A percentile compares a stretch with the other conserved stretches of the same genome.
These are phyloP conservation scores for Fusarium fujikuroi DNA, from an alignment of 2,329 filamentous ascomycete genomes.

Conservation along the genomic window DNA sequence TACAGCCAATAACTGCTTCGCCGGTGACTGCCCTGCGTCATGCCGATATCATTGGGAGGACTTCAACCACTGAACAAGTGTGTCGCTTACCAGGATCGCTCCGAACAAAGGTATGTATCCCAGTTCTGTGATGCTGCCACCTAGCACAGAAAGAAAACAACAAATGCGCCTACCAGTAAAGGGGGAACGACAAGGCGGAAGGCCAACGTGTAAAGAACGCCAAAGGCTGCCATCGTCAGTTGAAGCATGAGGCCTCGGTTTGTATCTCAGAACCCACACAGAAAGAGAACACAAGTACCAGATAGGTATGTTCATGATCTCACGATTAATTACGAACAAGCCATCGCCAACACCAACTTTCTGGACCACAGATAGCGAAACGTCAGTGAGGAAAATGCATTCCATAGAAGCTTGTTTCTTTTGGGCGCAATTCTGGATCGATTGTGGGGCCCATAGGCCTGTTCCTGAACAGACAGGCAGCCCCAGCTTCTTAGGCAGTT, in stretches of 20 bases:
- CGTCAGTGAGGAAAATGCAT: slow-evolving; percentile 7
- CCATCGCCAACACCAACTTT: slow-evolving; percentile 12
- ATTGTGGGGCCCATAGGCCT: slow-evolving; percentile 23
- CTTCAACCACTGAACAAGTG: slow-evolving; percentile 8
- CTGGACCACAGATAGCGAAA: background rate
- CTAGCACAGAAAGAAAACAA: background rate
- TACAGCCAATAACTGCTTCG: slow-evolving; percentile 30
- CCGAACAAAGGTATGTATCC: slow-evolving; percentile 14
- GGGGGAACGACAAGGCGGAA: background rate
- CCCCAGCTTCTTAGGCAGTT: background rate
- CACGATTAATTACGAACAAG: background rate
- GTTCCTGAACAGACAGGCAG: slow-evolving; percentile 18
- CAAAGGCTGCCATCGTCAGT: background rate
- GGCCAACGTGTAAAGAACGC: background rate
- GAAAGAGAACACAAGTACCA: background rate
- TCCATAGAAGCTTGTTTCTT: background rate
- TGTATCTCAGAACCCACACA: background rate
- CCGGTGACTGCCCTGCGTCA: slow-evolving; percentile 9
- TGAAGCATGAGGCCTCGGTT: background rate
- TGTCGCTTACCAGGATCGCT: slow-evolving; percentile 8
- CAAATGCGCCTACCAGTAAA: background rate
- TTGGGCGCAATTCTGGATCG: slow-evolving; percentile 9
- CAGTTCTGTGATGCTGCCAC: slow-evolving; percentile 34
- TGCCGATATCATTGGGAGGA: slow-evolving; percentile 24
- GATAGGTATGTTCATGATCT: background rate